Base-by-base conservation (phyloP, 306 rosid species). In the Cajanus cajan region DNA sequence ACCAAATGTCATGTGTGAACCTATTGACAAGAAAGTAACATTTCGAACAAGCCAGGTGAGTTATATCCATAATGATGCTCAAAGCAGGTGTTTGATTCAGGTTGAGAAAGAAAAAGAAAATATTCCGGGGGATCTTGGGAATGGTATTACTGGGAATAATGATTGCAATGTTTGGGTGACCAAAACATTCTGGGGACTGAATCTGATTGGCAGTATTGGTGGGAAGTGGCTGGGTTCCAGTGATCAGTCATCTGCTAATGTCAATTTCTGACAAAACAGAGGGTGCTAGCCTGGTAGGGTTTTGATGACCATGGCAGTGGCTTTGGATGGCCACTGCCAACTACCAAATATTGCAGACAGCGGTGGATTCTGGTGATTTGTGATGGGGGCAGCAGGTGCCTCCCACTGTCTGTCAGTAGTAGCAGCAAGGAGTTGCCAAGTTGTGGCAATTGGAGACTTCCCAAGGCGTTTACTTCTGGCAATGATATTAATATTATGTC, bases 1-100 rank as follows among this genome's bases (percentile, higher is more conserved):
- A 72, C 98, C 98, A 24, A 82, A 80, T 84, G 92, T 94, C 80
- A 92, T 94, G 98, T 94, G 98, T 48, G 98, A 94, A 78, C 91
- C 90, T 54, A 89, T 94, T 34, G 98, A 94, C 85, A 94, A 90
- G 92, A 89, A 87, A 79, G 39, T 78, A 82, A 86, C 92, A 64
- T 94, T 94, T 74, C 90, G 93, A 71, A 83, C 85, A 73, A 87
- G 94, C 79, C 97, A 94, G 97, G 98, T 94, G 78, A 39, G 25
- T 58, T 57, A 18, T 37, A 33, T 76, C 68, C 39, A 22, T 33
- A 58, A 28, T 77, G 66, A 68, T 22, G 40, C 50, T 21, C 40
- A 15, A 28, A 33, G 4, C 21, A 45, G 39, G 50, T 65, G 41
- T 22, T 34, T 79, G 19, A 16, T 72, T 51, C 68, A 3, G 78